Evolutionary conservation across 345 rosid species (phyloP).

Genomic region (Iberis pinnata): DNA sequence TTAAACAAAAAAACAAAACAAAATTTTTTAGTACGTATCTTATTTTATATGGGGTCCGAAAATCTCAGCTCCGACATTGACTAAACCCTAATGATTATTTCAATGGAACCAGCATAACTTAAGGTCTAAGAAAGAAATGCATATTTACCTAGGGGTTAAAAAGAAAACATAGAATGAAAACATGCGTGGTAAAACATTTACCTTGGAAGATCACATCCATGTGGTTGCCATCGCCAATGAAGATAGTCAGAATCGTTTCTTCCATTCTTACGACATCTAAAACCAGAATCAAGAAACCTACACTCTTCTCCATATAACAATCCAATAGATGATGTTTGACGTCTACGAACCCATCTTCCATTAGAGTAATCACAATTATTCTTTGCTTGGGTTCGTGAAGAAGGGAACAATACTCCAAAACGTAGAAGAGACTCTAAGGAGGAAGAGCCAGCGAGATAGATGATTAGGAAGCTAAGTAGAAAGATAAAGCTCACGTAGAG

Average conservation of each 20-base stretch:
- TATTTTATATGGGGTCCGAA: too few relatives aligned
- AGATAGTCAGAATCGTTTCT: constrained; percentile 54
- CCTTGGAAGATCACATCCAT: constrained; percentile 73
- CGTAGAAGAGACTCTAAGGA: constrained; percentile 20
- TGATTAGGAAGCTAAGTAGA: constrained; percentile 26
- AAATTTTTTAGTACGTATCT: too few relatives aligned
- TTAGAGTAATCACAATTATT: constrained; percentile 47
- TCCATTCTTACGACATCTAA: constrained; percentile 56
- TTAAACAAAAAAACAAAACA: too few relatives aligned
- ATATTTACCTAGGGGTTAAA: constrained; percentile 63
- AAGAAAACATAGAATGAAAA: too few relatives aligned
- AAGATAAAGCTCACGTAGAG: constrained; percentile 19
- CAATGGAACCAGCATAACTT: too few relatives aligned
- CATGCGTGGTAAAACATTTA: too few relatives aligned
- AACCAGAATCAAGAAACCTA: constrained; percentile 80
- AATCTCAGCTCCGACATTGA: too few relatives aligned
- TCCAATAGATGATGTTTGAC: constrained; percentile 27
- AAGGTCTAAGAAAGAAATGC: too few relatives aligned
- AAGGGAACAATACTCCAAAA: constrained; percentile 10
- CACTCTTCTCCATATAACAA: constrained; percentile 46
- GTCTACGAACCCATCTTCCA: constrained; percentile 77
- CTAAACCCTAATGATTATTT: too few relatives aligned
- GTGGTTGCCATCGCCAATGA: constrained; percentile 86
- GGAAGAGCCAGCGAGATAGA: constrained; percentile 23
- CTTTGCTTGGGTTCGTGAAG: neutral